phyloP scores from a whole-genome alignment of 2,329 filamentous ascomycete genomes.

The Zasmidium angulare region DNA sequence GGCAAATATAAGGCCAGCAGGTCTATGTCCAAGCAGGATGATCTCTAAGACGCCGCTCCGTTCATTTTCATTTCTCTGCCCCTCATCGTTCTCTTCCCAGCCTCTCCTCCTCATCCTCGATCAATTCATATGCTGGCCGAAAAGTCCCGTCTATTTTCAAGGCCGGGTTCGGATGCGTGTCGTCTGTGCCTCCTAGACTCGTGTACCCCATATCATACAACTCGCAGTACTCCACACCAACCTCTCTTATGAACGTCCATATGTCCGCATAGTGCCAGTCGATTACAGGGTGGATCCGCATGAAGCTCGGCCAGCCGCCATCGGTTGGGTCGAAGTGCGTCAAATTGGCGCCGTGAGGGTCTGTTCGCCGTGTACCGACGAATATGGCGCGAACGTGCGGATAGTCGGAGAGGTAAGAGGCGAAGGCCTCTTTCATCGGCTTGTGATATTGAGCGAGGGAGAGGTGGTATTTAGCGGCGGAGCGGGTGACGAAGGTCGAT shows the following conservation, averaged over 20 bases:
- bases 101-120: constrained; percentile 70
- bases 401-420: constrained; percentile 68
- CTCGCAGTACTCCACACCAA: constrained; percentile 78
- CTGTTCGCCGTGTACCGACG: constrained; percentile 84
- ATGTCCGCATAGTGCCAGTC: constrained; percentile 97
- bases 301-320: constrained; percentile 83
- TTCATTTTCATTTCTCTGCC: neutral
- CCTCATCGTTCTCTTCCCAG: constrained; percentile 59
- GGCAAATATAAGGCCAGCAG: too few relatives aligned
- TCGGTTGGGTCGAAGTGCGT: constrained; percentile 87
- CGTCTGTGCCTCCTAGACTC: constrained; percentile 82
- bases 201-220: constrained; percentile 91
- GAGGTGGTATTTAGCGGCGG: constrained; percentile 69
- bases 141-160: constrained; percentile 54
- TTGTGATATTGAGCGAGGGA: constrained; percentile 71
- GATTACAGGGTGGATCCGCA: constrained; percentile 91
- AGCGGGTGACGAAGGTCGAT: constrained; percentile 74
- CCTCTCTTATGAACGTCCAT: constrained; percentile 80
- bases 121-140: constrained; percentile 56
- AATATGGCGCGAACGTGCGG: constrained; percentile 73
- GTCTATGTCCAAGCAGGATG: neutral
- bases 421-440: constrained; percentile 79
- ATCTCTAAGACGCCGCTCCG: neutral
- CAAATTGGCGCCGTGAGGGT: constrained; percentile 80
- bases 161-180: constrained; percentile 86